phyloP scores from a whole-genome alignment of 2,329 filamentous ascomycete genomes.

The Pseudogymnoascus sp. region DNA sequence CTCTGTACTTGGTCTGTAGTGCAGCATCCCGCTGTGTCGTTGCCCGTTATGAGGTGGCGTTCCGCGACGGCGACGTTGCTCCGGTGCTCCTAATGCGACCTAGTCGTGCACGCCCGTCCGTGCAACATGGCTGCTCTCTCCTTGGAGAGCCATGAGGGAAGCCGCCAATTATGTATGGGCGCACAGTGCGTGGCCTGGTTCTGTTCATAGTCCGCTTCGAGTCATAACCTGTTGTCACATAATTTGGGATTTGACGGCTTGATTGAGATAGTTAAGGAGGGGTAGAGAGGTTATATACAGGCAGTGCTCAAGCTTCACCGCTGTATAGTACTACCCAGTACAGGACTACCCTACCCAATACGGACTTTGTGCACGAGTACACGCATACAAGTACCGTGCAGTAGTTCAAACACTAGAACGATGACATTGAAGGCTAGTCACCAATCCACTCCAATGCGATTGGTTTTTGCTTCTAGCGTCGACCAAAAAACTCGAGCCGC shows the following conservation, averaged over 20 bases:
- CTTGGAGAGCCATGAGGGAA: slow-evolving; percentile 6
- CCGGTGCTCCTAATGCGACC: not conserved
- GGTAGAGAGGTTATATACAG: not conserved
- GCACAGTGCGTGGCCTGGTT: not conserved
- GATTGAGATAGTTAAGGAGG: not conserved
- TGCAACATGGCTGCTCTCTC: not conserved
- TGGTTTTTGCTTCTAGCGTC: not conserved
- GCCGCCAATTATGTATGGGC: not conserved
- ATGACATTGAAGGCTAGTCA: not conserved
- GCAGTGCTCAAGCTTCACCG: not conserved
- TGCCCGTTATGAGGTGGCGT: not conserved
- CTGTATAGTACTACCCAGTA: not conserved
- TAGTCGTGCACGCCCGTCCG: not conserved
- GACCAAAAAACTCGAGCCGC: not conserved
- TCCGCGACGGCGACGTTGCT: not conserved
- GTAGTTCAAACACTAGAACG: not conserved
- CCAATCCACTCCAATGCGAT: not conserved
- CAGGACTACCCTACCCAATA: too few relatives aligned
- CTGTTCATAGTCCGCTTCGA: not conserved
- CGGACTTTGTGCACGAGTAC: not conserved
- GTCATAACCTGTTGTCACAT: not conserved
- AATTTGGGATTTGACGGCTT: not conserved
- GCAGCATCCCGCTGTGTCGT: not conserved
- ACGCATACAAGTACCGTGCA: not conserved
- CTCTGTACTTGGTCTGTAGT: not conserved